Evolutionary conservation across 345 rosid genomes (phyloP).

Genomic region (Citropsis articulata): DNA sequence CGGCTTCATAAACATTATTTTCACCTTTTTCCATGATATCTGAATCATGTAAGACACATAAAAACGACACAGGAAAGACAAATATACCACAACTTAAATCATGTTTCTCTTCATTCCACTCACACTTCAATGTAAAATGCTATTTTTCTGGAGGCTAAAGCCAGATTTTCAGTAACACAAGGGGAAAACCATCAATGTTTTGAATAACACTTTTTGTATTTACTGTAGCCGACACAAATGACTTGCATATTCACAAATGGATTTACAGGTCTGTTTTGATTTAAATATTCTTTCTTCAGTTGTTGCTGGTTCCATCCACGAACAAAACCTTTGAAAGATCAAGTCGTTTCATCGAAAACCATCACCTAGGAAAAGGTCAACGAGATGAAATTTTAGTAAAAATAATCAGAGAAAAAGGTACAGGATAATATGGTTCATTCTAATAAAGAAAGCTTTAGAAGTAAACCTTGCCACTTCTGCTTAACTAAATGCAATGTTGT

Average conservation of each 20-base stretch:
- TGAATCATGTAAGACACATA: not conserved
- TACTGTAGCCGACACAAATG: conserved; percentile 27
- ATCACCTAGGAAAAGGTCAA: conserved; percentile 40
- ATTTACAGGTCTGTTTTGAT: conserved; percentile 17
- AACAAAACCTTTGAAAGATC: conserved; percentile 25
- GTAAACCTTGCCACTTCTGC: not conserved
- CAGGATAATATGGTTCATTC: not conserved
- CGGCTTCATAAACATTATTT: not conserved
- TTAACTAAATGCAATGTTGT: not conserved
- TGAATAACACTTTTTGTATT: conserved; percentile 17
- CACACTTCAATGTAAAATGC: not conserved
- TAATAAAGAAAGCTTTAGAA: not conserved
- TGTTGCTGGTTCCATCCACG: conserved; percentile 31
- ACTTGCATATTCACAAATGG: conserved; percentile 43
- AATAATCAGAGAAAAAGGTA: not conserved
- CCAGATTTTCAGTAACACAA: not conserved
- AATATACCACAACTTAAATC: not conserved
- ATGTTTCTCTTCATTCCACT: not conserved
- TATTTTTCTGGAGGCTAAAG: not conserved
- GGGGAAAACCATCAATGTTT: not conserved
- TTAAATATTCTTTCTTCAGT: conserved; percentile 12
- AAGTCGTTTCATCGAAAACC: conserved; percentile 62
- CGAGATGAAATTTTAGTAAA: conserved; percentile 2
- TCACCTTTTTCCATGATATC: not conserved
- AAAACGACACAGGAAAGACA: not conserved